Evolutionary conservation across 805 yeast species (phyloP).

Genomic region (Scheffersomyces stipitis): DNA sequence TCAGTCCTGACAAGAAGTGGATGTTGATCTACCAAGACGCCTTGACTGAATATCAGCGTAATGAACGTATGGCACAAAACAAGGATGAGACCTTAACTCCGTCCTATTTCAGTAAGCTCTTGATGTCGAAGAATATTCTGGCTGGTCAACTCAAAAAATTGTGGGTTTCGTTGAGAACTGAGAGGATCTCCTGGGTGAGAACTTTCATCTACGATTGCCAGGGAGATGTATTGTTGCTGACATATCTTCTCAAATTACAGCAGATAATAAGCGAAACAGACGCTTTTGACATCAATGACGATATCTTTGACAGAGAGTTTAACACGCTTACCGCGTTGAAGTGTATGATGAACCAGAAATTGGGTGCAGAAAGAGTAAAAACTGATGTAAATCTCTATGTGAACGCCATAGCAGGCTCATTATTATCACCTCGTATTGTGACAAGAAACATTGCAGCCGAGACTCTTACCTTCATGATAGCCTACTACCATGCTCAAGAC

Average conservation of each 20-base stretch:
- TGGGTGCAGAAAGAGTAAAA: slow-evolving; percentile 60
- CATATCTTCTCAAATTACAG: slow-evolving; percentile 50
- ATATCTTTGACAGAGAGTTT: slow-evolving; percentile 68
- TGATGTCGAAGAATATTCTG: slow-evolving; percentile 69
- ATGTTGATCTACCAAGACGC: slow-evolving; percentile 86
- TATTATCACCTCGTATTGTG: slow-evolving; percentile 69
- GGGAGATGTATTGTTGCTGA: slow-evolving; percentile 77
- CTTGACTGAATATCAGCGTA: slow-evolving; percentile 68
- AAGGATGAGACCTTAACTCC: slow-evolving; percentile 50
- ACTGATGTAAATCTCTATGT: slow-evolving; percentile 44
- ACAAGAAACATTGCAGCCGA: slow-evolving; percentile 84
- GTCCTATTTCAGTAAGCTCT: slow-evolving; percentile 69
- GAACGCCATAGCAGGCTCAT: slow-evolving; percentile 66
- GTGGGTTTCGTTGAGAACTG: slow-evolving; percentile 91
- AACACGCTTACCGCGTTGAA: slow-evolving; percentile 76
- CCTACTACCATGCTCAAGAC: slow-evolving; percentile 32
- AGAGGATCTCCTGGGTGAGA: slow-evolving; percentile 78
- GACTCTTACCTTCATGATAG: slow-evolving; percentile 52
- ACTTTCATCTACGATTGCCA: slow-evolving; percentile 68
- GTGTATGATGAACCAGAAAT: slow-evolving; percentile 63
- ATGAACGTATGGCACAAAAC: slow-evolving; percentile 20
- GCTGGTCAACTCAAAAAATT: slow-evolving; percentile 73
- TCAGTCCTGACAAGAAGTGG: slow-evolving; percentile 83
- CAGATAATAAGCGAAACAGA: slow-evolving; percentile 40
- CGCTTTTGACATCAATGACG: slow-evolving; percentile 41